Evolutionary conservation across 1,284 basidiomycete genomes (phyloP), one percentile per base, ranked within the genome.

Genomic region (Serendipita sp.): DNA sequence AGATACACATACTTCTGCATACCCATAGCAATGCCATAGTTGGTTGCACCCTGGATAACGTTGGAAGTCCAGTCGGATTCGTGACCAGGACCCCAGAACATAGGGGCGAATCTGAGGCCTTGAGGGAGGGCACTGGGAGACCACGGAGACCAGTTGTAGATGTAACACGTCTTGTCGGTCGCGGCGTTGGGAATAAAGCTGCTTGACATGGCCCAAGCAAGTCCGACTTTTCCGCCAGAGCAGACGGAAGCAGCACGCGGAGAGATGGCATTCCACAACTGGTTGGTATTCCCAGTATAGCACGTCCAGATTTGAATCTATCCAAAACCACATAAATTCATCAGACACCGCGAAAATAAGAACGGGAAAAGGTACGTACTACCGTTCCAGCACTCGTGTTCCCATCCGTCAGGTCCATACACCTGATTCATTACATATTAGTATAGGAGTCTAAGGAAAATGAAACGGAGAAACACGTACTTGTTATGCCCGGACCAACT

Each of bases 281-380:
- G 47, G 47, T 49, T 49, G 47, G n/a, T 6, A 15, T 30, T 49
- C 8, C 8, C 17, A 10, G 47, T 49, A 8, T 15, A 5, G 15
- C 47, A 49, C 5, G 47, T 49, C 47, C 47, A 49, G 47, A 49
- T 49, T 49, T 49, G 47, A 49, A 30, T 49, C 47, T 49, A 22
- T 17, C 29, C 8, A 8, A 6, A 15, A 22, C 22, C 22, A 22
- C 22, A 49, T 8, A 8, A 22, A 30, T 17, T 1, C n/a, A 10
- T 30, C 8, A 49, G 43, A 44, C 17, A 49, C 47, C 5, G 5
- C 5, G 8, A n/a, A 10, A 49, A 22, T 22, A n/a, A 41, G 38
- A 8, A 29, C 6, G 8, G n/a, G n/a, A 49, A 41, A 41, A 41
- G 13, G 13, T 41, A 13, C 47, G 17, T 30, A 49, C 47, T 8